Base-by-base conservation (phyloP, 768 basidiomycete species). In the Rossbeevera mucosa region DNA sequence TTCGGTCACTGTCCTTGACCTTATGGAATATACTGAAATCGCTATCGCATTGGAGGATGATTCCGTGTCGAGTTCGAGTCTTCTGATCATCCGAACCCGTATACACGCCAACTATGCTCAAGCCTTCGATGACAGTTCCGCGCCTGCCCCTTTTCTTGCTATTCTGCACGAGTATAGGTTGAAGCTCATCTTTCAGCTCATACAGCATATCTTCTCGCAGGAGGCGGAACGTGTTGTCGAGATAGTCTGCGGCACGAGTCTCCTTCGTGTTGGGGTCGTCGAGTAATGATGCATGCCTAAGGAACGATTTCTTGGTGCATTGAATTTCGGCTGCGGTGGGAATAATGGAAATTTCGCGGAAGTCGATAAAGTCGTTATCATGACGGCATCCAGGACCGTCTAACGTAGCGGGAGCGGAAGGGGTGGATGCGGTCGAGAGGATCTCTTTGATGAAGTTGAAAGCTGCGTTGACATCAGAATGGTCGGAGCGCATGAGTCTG, bases 221-320 rank as follows among this genome's bases (percentile, higher is more conserved):
- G 16, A 87, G 71, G 8, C 86, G 77, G 62, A 83, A 87, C 47
- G 82, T 82, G 46, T 84, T 83, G 55, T 87, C 85, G 4, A 86
- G 71, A 53, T 86, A 76, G 9, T 76, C 71, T 1, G 76, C 70
- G 5, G 72, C 57, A 4, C 80, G 75, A 13, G 58, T 63, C 2
- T 64, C 61, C 24, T 68, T 68, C 0, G 66, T 69, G 5, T 69
- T 58, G 4, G 76, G 70, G 48, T 80, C 76, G 4, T 79, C 77
- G 0, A 81, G 64, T 6, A 70, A 64, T 3, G 69, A 56, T 7
- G 72, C 72, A 1, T 75, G 72, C 4, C 80, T 76, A 16, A 83
- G 57, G 54, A 82, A 86, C 0, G 85, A 71, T 2, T 47, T 54
- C 29, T 76, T 73, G 3, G 55, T 64, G 30, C 68, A 83, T 2